These are phyloP conservation scores for Salvia hispanica DNA, from an alignment of 257 asterid genomes.

Conservation along the genomic window DNA sequence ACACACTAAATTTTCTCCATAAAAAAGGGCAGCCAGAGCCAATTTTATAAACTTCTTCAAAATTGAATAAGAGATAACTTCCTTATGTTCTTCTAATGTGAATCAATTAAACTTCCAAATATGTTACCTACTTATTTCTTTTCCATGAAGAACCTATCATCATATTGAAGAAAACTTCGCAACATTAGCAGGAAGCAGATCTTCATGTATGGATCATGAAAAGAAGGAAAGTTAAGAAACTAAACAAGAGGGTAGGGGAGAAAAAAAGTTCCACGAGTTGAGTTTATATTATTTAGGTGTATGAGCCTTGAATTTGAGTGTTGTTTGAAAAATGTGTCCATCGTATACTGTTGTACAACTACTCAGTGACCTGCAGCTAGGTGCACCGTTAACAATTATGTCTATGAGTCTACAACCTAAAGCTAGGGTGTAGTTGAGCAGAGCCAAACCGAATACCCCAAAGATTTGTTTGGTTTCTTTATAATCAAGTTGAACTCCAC, in stretches of 20 bases:
- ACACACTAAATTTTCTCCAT: conserved; percentile 7
- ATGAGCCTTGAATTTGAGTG: background rate
- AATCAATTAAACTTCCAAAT: background rate
- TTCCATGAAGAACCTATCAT: background rate
- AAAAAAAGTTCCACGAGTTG: background rate
- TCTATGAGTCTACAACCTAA: background rate
- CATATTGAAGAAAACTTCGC: background rate
- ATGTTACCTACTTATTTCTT: background rate
- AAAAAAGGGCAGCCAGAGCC: background rate
- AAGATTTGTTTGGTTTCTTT: background rate
- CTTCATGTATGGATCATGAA: background rate
- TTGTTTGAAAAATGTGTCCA: background rate
- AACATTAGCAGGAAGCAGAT: background rate
- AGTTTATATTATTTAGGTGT: background rate
- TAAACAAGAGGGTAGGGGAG: background rate
- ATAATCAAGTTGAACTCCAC: background rate
- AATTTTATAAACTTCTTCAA: background rate
- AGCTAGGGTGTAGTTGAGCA: background rate
- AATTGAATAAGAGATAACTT: background rate
- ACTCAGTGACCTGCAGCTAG: background rate
- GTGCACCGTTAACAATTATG: conserved; percentile 12
- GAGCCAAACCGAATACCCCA: background rate
- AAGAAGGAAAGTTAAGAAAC: background rate
- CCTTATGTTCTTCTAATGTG: background rate
- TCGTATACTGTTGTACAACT: conserved; percentile 11